These are phyloP conservation scores for Komagataella mondaviorum DNA, from an alignment of 805 yeast species.

Conservation along the genomic window DNA sequence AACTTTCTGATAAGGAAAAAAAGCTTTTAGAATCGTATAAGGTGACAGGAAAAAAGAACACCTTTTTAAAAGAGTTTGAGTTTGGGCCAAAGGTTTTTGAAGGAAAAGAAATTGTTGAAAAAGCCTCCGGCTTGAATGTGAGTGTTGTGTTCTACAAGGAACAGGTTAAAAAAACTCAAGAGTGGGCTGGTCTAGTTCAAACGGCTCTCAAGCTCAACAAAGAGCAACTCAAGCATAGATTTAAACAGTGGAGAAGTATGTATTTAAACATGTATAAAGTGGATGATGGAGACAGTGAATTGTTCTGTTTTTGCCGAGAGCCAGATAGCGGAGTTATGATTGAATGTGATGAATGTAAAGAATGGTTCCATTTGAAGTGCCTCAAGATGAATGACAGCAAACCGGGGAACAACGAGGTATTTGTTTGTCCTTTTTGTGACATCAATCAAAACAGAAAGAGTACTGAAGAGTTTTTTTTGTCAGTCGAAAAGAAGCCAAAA, in stretches of 20 bases:
- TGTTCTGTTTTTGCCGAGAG: constrained; percentile 51
- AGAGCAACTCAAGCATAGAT: not conserved
- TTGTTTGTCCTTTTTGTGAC: constrained; percentile 45
- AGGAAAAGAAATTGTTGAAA: not conserved
- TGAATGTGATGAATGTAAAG: constrained; percentile 56
- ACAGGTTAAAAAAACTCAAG: not conserved
- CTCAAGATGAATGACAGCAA: constrained; percentile 20
- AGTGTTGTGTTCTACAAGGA: not conserved
- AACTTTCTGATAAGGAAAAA: not conserved
- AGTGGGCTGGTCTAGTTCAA: not conserved
- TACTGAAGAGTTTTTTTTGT: constrained; percentile 7
- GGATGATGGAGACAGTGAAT: constrained; percentile 1
- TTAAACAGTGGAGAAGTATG: not conserved
- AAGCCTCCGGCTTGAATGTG: not conserved
- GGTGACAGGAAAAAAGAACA: not conserved
- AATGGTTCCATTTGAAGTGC: constrained; percentile 61
- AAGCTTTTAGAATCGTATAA: not conserved
- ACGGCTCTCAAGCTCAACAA: not conserved
- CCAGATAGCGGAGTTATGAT: constrained; percentile 51
- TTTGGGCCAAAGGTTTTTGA: not conserved
- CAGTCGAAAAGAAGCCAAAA: constrained; percentile 5
- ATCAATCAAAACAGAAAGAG: constrained; percentile 9
- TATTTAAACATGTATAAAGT: not conserved
- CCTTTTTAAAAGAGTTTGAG: not conserved
- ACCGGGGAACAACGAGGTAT: constrained; percentile 11